A percentile compares a stretch with the other conserved stretches of the same genome.
phyloP scores from a whole-genome alignment of 1,284 basidiomycete genomes.

The Xerocomus nothofagi region DNA sequence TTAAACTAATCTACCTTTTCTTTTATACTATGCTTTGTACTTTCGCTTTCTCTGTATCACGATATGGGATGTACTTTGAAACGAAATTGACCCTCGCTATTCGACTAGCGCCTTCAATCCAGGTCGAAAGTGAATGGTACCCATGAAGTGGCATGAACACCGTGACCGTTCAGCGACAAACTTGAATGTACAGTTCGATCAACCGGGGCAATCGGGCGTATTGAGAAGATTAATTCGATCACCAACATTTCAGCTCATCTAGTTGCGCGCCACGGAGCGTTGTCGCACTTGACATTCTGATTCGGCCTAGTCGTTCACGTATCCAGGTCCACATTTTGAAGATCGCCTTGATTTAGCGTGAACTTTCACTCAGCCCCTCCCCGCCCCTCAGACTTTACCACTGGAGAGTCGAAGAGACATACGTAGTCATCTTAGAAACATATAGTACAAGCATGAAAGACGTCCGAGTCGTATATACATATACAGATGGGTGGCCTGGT shows the following conservation, averaged over 20 bases:
- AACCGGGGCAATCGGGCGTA: neutral
- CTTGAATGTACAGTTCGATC: neutral
- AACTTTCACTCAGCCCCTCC: no score
- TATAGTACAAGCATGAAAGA: neutral
- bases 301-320: no score
- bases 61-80: neutral
- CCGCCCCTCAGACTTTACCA: neutral
- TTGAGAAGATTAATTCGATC: no score
- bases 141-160: neutral
- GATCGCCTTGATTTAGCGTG: no score
- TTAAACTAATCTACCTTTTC: neutral
- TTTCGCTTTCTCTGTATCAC: neutral
- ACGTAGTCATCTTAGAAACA: no score
- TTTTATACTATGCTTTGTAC: neutral
- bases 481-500: neutral
- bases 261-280: no score
- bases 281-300: no score
- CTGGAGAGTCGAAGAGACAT: neutral
- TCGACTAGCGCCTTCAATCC: neutral
- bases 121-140: neutral
- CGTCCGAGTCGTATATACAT: no score
- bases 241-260: no score
- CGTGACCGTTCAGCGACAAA: neutral
- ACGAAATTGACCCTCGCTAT: neutral
- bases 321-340: no score